Percentiles rank a stretch among this genome's conserved stretches.
phyloP scores from a whole-genome alignment of 2,329 filamentous ascomycete genomes.

The Blumeria hordei region DNA sequence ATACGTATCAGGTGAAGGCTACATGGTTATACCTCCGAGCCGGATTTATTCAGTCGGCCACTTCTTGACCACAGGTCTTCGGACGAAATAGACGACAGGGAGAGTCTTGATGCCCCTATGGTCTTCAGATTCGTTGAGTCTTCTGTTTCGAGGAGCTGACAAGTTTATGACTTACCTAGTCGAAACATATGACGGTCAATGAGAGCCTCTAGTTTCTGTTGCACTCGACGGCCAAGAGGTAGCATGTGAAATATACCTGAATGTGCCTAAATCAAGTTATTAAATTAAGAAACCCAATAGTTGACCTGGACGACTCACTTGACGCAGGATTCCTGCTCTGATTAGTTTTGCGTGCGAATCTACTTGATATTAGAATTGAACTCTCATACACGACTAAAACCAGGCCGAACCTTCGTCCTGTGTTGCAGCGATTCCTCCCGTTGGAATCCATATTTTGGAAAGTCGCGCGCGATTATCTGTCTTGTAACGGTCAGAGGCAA shows the following conservation, averaged over 20 bases:
- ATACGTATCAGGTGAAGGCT: not conserved
- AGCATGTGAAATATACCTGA: slow-evolving; percentile 82
- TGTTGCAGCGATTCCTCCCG: slow-evolving; percentile 36
- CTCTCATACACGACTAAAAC: not conserved
- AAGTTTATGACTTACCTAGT: slow-evolving; percentile 27
- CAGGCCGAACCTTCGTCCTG: slow-evolving; percentile 25
- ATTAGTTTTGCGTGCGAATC: slow-evolving; percentile 44
- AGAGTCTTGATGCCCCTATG: slow-evolving; percentile 52
- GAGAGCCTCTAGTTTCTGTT: slow-evolving; percentile 63
- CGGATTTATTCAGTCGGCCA: slow-evolving; percentile 49
- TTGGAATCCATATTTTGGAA: slow-evolving; percentile 60
- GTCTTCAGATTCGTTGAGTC: not conserved
- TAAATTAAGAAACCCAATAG: slow-evolving; percentile 1
- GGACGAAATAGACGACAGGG: slow-evolving; percentile 66
- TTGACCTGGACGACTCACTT: slow-evolving; percentile 23
- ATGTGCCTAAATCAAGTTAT: slow-evolving; percentile 32
- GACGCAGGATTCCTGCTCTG: slow-evolving; percentile 47
- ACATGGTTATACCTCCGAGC: slow-evolving; percentile 36
- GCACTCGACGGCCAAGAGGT: slow-evolving; percentile 64
- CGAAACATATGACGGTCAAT: slow-evolving; percentile 76
- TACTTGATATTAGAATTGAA: slow-evolving; percentile 10
- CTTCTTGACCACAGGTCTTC: slow-evolving; percentile 64
- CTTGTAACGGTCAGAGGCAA: slow-evolving; percentile 6
- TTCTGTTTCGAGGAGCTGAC: not conserved
- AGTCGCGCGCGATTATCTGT: slow-evolving; percentile 33